Base-by-base conservation (phyloP, 441 rosid genomes). In the Brassica hybrid region DNA sequence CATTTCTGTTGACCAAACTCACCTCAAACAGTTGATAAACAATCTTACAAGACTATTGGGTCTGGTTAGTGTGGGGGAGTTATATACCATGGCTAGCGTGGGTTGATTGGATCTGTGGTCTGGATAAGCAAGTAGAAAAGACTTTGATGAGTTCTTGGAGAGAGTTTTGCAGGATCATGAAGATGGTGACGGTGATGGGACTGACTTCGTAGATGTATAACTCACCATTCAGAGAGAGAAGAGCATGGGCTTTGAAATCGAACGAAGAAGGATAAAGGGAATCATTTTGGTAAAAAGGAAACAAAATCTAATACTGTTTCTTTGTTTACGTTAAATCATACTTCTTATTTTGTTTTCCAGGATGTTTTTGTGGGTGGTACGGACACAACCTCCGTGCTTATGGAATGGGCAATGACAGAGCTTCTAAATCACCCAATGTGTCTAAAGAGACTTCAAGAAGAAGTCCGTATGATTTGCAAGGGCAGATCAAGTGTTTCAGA, bases 1-100 rank as follows among this genome's bases (percentile, higher is more conserved):
- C 21, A 19, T 19, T 19, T 19, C 1, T 19, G 21, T 19, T 19
- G 21, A 19, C 21, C 21, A 19, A 19, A 19, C 21, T 19, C 21
- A 19, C 21, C 21, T 19, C 21, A 19, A 19, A 2, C 21, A 36
- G 58, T 63, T 86, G 1, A 27, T 83, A 8, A 13, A 11, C 2
- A 79, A 81, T 65, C 63, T 84, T 18, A 14, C 13, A 8, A 67
- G 62, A 61, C 48, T 81, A n/a, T 56, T 86, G 65, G 85, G 82
- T 0, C 23, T 3, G 65, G 58, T 77, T 25, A 38, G 71, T 59
- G 59, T 84, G 1, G 85, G 85, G 27, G 30, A 85, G 78, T 56
- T 84, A 66, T 67, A 62, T 86, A 21, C 83, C 85, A 11, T 82
- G 81, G 79, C 83, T 86, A 16, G 78, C 34, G 5, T 84, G 87